These are phyloP conservation scores for Purpureocillium lavendulum DNA, from an alignment of 2,329 filamentous ascomycete genomes.

Conservation along the genomic window DNA sequence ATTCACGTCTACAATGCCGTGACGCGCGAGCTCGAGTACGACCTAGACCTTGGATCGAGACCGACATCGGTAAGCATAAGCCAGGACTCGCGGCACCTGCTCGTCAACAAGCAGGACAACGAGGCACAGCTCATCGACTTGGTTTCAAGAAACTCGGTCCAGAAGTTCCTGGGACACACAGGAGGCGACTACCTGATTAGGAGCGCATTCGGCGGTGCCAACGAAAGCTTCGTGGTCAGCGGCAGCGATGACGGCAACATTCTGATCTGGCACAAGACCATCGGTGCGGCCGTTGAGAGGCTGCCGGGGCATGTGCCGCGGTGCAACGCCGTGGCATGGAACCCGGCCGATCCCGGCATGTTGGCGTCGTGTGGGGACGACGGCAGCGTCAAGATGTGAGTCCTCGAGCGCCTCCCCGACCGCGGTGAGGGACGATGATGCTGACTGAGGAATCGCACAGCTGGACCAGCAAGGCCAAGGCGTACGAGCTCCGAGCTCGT, in stretches of 20 bases:
- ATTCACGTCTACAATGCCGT: constrained; percentile 76
- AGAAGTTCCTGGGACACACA: constrained; percentile 66
- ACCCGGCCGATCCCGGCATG: constrained; percentile 71
- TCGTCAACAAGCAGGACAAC: constrained; percentile 74
- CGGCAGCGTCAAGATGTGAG: constrained; percentile 75
- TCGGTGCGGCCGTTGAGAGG: constrained; percentile 65
- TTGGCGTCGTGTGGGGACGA: constrained; percentile 93
- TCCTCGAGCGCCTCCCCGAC: neutral
- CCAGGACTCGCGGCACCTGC: constrained; percentile 67
- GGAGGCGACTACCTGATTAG: constrained; percentile 75
- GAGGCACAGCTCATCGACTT: constrained; percentile 75
- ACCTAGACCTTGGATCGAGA: constrained; percentile 55
- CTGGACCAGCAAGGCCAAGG: constrained; percentile 16
- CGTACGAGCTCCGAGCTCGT: constrained; percentile 11
- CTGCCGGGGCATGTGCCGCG: constrained; percentile 67
- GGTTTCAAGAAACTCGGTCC: constrained; percentile 60
- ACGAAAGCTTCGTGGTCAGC: constrained; percentile 84
- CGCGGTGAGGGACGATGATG: constrained; percentile 1
- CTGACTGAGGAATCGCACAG: constrained; percentile 3
- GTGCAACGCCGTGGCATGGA: constrained; percentile 87
- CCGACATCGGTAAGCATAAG: constrained; percentile 77
- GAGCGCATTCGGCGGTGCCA: constrained; percentile 77
- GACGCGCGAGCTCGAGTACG: constrained; percentile 67
- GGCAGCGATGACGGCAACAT: constrained; percentile 77
- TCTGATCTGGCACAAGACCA: constrained; percentile 86